Base-by-base conservation (phyloP, 345 rosid genomes). In the Populus ilicifolia region DNA sequence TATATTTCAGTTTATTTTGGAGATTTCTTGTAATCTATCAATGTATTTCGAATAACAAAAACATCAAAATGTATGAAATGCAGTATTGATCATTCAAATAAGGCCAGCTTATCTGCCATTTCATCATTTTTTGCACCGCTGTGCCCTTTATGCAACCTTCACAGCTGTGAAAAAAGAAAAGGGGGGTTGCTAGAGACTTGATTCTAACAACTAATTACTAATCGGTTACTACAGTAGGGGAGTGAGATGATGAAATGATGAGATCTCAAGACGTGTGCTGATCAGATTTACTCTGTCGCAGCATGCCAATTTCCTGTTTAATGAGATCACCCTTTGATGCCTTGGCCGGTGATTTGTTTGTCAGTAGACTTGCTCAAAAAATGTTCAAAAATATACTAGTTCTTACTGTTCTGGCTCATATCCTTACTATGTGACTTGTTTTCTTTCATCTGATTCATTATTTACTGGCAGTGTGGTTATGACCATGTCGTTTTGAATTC, bases 391-490 rank as follows among this genome's bases (percentile, higher is more conserved):
- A 56, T 3, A n/a, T 39, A 39, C 7, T 6, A 39, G 1, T 39
- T 41, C 44, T 10, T 9, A 59, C 63, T 3, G 3, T 59, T n/a
- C 14, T 23, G 27, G 12, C 13, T 9, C 29, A 25, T 23, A 59
- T 29, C 11, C 63, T 59, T n/a, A 4, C 11, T 9, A 10, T 21
- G 62, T 56, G 63, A 9, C 27, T 23, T 59, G 63, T 9, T 59
- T 56, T 59, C 6, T 10, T 10, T 59, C 63, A 23, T 23, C 63
- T 59, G 21, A 66, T 17, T 33, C 39, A 29, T 30, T 66, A 8
- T 6, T 59, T 50, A 21, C 29, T 1, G 16, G 67, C 87, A 90
- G 89, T 78, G 83, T 73, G 82, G 81, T 39, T 67, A n/a, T 76
- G 3, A 67, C 25, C 81, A 71, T 73, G 82, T 69, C 69, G 75